phyloP scores from a whole-genome alignment of 352 stramenopile genomes.

The Globisporangium spinosum region DNA sequence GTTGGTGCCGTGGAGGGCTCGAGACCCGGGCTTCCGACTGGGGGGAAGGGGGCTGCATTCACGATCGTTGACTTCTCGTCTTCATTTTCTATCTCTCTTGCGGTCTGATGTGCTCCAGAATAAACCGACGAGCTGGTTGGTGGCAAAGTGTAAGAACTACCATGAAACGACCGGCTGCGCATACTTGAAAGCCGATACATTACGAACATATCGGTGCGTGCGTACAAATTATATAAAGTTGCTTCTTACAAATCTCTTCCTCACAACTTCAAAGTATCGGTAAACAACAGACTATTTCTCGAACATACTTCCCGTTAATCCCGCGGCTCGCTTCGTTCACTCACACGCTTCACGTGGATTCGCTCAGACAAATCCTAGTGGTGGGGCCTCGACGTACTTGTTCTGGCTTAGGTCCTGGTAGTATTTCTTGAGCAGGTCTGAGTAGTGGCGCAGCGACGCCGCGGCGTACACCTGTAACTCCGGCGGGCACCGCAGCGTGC shows the following conservation, averaged over 20 bases:
- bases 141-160: neutral
- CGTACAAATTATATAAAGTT: too few relatives aligned
- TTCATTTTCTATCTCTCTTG: neutral
- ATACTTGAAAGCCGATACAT: neutral
- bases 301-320: too few relatives aligned
- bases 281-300: too few relatives aligned
- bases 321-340: neutral
- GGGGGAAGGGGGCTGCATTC: conserved; percentile 15
- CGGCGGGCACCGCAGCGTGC: conserved; percentile 47
- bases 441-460: conserved; percentile 56
- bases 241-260: too few relatives aligned
- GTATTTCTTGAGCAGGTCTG: conserved; percentile 65
- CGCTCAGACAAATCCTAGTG: conserved; percentile 48
- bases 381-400: conserved; percentile 40
- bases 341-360: too few relatives aligned
- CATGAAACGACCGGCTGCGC: neutral
- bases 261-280: too few relatives aligned
- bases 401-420: conserved; percentile 48
- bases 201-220: too few relatives aligned
- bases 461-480: conserved; percentile 58
- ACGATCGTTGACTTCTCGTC: neutral
- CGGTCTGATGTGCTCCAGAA: neutral
- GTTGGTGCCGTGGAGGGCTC: neutral
- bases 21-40: conserved; percentile 9
- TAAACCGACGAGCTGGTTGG: neutral